These are phyloP conservation scores for Aspergillus cejpii DNA, from an alignment of 2,329 filamentous ascomycete species.

Conservation along the genomic window DNA sequence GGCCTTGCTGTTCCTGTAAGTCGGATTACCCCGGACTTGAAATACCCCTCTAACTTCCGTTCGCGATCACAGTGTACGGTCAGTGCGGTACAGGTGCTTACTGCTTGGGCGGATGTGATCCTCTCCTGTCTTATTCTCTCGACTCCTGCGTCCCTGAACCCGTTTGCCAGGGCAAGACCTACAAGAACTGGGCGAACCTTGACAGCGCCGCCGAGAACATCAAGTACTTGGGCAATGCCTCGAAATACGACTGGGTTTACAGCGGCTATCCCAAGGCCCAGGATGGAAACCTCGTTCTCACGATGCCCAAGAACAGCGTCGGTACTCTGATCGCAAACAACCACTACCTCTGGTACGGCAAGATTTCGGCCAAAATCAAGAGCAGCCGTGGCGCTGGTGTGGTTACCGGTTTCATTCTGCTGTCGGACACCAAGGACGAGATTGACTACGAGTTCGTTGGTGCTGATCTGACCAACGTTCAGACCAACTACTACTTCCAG, in stretches of 20 bases:
- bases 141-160: constrained; percentile 81
- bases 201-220: constrained; percentile 64
- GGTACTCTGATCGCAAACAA: constrained; percentile 82
- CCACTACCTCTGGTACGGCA: constrained; percentile 95
- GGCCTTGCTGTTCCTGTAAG: constrained; percentile 77
- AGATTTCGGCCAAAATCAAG: constrained; percentile 76
- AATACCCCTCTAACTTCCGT: neutral
- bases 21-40: constrained; percentile 19
- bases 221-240: constrained; percentile 79
- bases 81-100: constrained; percentile 89
- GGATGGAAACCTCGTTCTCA: constrained; percentile 67
- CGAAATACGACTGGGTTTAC: constrained; percentile 77
- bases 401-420: constrained; percentile 92
- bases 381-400: constrained; percentile 80
- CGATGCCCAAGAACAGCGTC: constrained; percentile 77
- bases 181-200: constrained; percentile 62
- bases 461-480: constrained; percentile 64
- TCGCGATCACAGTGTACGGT: constrained; percentile 66
- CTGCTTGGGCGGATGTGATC: constrained; percentile 93
- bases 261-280: constrained; percentile 63
- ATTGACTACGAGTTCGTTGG: constrained; percentile 97
- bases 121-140: constrained; percentile 71
- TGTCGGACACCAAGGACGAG: constrained; percentile 94
- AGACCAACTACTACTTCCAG: constrained; percentile 97
- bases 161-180: constrained; percentile 67